Conservation (phyloP, 202 grass and related monocot species). For the Hordeum pubiflorum region DNA sequence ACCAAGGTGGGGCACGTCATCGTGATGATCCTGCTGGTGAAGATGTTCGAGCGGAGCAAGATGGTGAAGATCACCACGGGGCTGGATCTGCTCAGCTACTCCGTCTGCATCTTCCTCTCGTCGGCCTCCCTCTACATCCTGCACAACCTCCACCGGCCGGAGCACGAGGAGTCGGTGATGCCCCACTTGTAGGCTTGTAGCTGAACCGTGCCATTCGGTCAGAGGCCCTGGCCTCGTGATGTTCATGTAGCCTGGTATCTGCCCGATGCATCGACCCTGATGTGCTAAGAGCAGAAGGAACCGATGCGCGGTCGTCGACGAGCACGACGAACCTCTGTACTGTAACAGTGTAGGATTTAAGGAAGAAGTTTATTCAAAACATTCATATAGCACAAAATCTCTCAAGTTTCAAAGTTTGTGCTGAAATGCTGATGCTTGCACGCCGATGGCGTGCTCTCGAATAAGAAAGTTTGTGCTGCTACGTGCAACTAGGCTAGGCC, state of each 20-base stretch:
- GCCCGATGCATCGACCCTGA: neutral
- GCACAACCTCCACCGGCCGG: constrained; percentile 67
- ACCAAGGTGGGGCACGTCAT: constrained; percentile 96
- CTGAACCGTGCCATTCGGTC: neutral
- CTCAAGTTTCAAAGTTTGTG: neutral
- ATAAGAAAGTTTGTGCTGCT: too few species aligned
- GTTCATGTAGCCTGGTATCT: neutral
- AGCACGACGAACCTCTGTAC: neutral
- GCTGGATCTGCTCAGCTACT: constrained; percentile 83
- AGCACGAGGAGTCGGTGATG: constrained; percentile 30
- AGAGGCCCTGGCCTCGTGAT: neutral
- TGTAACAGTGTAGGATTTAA: neutral
- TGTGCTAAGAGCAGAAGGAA: neutral
- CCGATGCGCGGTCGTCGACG: neutral
- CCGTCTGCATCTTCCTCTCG: constrained; percentile 86
- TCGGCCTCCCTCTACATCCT: constrained; percentile 96
- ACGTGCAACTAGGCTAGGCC: too few species aligned
- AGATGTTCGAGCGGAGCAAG: constrained; percentile 99
- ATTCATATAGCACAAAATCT: neutral
- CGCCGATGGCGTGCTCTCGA: too few species aligned
- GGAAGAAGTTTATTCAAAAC: neutral
- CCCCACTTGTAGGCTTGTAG: constrained; percentile 33
- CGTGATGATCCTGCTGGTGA: constrained; percentile 98
- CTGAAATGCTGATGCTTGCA: neutral
- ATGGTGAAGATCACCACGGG: constrained; percentile 87